Conservation (phyloP, 2,329 filamentous ascomycete species). For the Stachybotrys chartarum region DNA sequence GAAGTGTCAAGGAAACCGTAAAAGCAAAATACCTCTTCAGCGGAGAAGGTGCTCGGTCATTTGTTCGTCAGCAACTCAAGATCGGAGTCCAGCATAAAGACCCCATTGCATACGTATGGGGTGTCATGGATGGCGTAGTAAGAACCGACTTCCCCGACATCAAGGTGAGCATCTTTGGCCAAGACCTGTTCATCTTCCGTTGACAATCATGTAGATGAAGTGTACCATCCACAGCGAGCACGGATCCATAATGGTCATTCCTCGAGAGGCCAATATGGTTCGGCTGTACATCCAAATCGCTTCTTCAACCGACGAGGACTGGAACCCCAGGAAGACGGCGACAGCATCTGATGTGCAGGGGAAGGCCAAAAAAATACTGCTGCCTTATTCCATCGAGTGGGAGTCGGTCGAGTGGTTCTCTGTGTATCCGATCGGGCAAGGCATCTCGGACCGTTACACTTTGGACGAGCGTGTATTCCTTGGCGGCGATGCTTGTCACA, state of each 20-base stretch:
- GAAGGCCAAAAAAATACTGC: slow-evolving; percentile 57
- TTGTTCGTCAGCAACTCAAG: slow-evolving; percentile 54
- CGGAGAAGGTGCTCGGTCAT: slow-evolving; percentile 63
- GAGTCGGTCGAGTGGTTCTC: slow-evolving; percentile 67
- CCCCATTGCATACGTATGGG: slow-evolving; percentile 66
- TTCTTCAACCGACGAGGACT: slow-evolving; percentile 53
- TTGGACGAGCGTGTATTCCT: slow-evolving; percentile 65
- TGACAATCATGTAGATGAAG: slow-evolving; percentile 56
- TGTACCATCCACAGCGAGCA: slow-evolving; percentile 68
- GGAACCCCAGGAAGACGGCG: slow-evolving; percentile 55
- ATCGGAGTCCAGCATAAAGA: slow-evolving; percentile 68
- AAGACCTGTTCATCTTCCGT: slow-evolving; percentile 1
- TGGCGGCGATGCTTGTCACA: slow-evolving; percentile 73
- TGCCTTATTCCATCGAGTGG: slow-evolving; percentile 62
- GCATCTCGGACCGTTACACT: slow-evolving; percentile 61
- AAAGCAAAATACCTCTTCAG: slow-evolving; percentile 65
- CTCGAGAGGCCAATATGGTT: slow-evolving; percentile 61
- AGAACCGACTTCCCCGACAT: slow-evolving; percentile 72
- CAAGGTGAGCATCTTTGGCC: slow-evolving; percentile 38
- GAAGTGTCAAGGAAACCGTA: slow-evolving; percentile 59
- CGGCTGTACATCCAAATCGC: slow-evolving; percentile 64
- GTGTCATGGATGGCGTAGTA: slow-evolving; percentile 68
- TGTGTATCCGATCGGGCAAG: slow-evolving; percentile 70
- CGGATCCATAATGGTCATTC: slow-evolving; percentile 76
- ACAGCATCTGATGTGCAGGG: slow-evolving; percentile 57